Percentiles rank a stretch among this genome's conserved stretches.
Conservation (phyloP, 306 rosid species). For the Prunus salicina region DNA sequence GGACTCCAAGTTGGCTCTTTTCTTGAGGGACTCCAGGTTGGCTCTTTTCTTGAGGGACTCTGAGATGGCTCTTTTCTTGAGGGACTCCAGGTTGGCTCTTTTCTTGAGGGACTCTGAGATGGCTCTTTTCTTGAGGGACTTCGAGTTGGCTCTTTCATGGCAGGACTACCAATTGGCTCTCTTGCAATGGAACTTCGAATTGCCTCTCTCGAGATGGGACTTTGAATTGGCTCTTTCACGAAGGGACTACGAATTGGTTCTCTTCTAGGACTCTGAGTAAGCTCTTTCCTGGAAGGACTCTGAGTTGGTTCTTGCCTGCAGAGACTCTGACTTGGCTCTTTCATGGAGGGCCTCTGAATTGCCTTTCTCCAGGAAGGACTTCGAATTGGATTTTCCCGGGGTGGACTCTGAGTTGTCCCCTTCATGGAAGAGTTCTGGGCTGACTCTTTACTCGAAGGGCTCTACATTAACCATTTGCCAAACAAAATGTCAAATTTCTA, state of each 20-base stretch:
- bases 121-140: conserved; percentile 17
- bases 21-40: conserved; percentile 14
- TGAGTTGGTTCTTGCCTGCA: conserved; percentile 23
- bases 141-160: conserved; percentile 29
- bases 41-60: conserved; percentile 8
- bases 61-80: conserved; percentile 26
- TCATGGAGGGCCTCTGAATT: background rate
- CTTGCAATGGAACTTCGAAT: conserved; percentile 21
- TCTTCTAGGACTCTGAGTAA: conserved; percentile 28
- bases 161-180: conserved; percentile 28
- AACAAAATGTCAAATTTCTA: conserved; percentile 26
- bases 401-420: conserved; percentile 24
- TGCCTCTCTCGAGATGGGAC: conserved; percentile 25
- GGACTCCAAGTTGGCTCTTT: conserved; percentile 19
- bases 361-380: conserved; percentile 2
- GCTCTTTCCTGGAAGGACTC: conserved; percentile 29
- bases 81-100: conserved; percentile 24
- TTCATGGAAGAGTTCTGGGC: conserved; percentile 26
- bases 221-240: conserved; percentile 4
- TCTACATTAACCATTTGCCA: conserved; percentile 29
- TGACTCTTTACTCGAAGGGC: conserved; percentile 20
- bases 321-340: conserved; percentile 27
- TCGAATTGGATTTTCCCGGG: conserved; percentile 16
- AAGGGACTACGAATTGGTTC: conserved; percentile 24
- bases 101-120: conserved; percentile 11